A percentile compares a stretch with the other conserved stretches of the same genome.
phyloP scores from a whole-genome alignment of 2,329 filamentous ascomycete species.

The Epichloe amarillans region DNA sequence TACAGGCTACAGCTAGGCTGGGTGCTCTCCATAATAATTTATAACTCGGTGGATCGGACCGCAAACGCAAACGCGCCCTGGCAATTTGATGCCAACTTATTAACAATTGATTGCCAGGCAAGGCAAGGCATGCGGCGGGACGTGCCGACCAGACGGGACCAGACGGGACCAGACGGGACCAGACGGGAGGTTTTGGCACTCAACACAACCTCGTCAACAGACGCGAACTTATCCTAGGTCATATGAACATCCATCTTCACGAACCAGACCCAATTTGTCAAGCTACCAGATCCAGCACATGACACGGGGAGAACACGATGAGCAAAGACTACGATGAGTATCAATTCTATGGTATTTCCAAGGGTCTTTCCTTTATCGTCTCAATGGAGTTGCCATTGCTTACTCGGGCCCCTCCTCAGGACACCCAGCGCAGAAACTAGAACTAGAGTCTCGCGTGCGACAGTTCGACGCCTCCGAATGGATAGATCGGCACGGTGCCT shows the following conservation, averaged over 20 bases:
- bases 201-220: neutral
- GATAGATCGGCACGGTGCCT: constrained; percentile 10
- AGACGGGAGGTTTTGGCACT: too few relatives aligned
- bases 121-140: neutral
- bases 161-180: too few relatives aligned
- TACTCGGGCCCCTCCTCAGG: constrained; percentile 29
- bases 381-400: neutral
- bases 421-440: constrained; percentile 32
- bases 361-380: neutral
- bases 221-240: too few relatives aligned
- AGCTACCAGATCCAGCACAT: neutral
- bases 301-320: neutral
- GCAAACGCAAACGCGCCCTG: neutral
- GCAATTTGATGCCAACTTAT: neutral
- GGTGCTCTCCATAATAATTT: too few relatives aligned
- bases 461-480: constrained; percentile 37
- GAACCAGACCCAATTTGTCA: neutral
- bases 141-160: neutral
- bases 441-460: constrained; percentile 36
- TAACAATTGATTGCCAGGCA: neutral
- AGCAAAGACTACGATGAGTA: neutral
- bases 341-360: neutral
- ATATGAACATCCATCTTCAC: neutral
- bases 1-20: too few relatives aligned
- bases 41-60: neutral